A percentile compares a stretch with the other conserved stretches of the same genome.
phyloP scores from a whole-genome alignment of 2,329 filamentous ascomycete species.

The Penicillium sp. region DNA sequence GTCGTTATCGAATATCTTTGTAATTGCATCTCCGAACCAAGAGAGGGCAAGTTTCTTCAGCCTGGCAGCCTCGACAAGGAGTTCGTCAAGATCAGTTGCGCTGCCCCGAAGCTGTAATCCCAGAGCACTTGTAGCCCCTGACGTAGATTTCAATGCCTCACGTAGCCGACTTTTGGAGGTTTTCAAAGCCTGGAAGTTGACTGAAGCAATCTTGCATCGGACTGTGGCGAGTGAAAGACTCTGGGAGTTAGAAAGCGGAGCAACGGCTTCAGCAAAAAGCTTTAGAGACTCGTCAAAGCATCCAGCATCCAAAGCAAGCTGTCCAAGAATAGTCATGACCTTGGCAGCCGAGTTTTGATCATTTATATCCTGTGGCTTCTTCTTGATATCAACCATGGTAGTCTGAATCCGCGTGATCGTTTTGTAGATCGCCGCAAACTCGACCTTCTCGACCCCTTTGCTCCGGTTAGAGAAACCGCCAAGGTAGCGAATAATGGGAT shows the following conservation, averaged over 20 bases:
- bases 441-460: constrained; percentile 34
- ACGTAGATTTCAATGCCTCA: constrained; percentile 26
- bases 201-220: constrained; percentile 39
- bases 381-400: constrained; percentile 28
- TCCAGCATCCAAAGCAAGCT: constrained; percentile 42
- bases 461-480: constrained; percentile 36
- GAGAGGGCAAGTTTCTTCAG: constrained; percentile 44
- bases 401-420: constrained; percentile 38
- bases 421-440: constrained; percentile 39
- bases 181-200: constrained; percentile 35
- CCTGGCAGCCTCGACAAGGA: constrained; percentile 43
- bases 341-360: constrained; percentile 31
- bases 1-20: constrained; percentile 17
- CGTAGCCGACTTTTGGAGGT: constrained; percentile 22
- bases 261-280: constrained; percentile 34
- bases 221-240: constrained; percentile 37
- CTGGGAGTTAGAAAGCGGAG: constrained; percentile 31
- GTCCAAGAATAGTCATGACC: constrained; percentile 37
- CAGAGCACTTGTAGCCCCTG: constrained; percentile 36
- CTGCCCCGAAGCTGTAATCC: constrained; percentile 41
- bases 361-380: constrained; percentile 22
- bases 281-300: constrained; percentile 41
- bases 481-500: constrained; percentile 43
- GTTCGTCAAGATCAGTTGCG: constrained; percentile 42
- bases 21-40: constrained; percentile 33